Evolutionary conservation across 176 grass and related monocot species (phyloP), one percentile per base, ranked within the genome.

Genomic region (Chloris gayana): DNA sequence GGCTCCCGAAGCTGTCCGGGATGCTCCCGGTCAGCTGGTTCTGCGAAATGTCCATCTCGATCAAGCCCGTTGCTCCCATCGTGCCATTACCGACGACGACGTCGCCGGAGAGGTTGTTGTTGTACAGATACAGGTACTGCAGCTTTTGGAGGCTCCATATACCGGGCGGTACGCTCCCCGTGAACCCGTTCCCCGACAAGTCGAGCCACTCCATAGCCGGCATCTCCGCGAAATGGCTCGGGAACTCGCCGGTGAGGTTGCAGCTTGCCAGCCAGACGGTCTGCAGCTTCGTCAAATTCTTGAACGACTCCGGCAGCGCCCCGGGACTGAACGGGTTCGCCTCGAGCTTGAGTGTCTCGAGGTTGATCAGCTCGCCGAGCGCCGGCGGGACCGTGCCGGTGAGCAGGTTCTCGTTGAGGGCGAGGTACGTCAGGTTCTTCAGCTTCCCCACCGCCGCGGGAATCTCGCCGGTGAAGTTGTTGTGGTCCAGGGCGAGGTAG

Each of bases 61-160:
- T 12, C 11, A 98, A 24, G n/a, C 72, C 26, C 1, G 63, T 21
- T 0, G 92, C 90, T 17, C 39, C 70, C 25, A 95, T 83, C 0
- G 72, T 1, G 38, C 85, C 57, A 0, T 80, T 49, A 44, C 41
- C 41, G 67, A 89, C 31, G 50, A 30, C 56, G 26, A 95, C 49
- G 3, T 77, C 62, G 5, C 90, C 90, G 7, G 79, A 7, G 14
- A 98, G 57, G 0, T 56, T 58, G 70, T 95, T 98, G 1, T 0
- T 0, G 53, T 38, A 58, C 2, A 97, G 30, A 37, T 35, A 87
- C 67, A 98, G 8, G 35, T 49, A 14, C 58, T 74, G 32, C 80
- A 98, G 22, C 6, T 95, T 93, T 14, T 7, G 4, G 4, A 98
- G 77, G 35, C 72, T 91, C 96, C 96, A 95, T 24, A 98, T 85